A percentile compares a stretch with the other conserved stretches of the same genome.
These are phyloP conservation scores for Pyronema omphalodes DNA, from an alignment of 495 filamentous ascomycete genomes.

Conservation along the genomic window DNA sequence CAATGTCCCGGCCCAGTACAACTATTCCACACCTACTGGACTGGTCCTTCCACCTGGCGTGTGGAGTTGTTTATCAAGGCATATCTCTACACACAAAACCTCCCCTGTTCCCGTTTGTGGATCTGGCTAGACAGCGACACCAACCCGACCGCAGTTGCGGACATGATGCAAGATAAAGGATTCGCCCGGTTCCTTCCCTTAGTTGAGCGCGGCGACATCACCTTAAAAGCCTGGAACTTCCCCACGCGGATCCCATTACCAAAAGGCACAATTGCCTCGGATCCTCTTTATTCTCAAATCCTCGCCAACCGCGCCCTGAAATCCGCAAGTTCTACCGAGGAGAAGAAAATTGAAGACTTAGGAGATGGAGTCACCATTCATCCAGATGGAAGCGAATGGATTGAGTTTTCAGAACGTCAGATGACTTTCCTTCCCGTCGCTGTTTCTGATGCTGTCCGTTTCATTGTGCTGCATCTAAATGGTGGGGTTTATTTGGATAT, in stretches of 20 bases:
- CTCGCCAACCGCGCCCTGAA: constrained; percentile 6
- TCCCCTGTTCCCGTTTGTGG: constrained; percentile 35
- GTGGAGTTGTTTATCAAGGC: constrained; percentile 40
- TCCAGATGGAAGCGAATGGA: constrained; percentile 32
- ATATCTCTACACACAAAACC: constrained; percentile 39
- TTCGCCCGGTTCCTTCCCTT: constrained; percentile 36
- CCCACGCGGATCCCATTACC: constrained; percentile 36
- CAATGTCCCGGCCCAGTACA: constrained; percentile 37
- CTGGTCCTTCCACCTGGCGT: constrained; percentile 38
- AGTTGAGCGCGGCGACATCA: constrained; percentile 35
- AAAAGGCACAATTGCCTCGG: constrained; percentile 20
- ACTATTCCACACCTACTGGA: constrained; percentile 41
- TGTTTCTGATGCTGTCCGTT: constrained; percentile 33
- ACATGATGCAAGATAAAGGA: constrained; percentile 34
- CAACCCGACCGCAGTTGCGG: constrained; percentile 29
- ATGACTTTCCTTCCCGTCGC: constrained; percentile 32
- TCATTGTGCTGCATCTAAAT: constrained; percentile 37
- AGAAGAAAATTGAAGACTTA: constrained; percentile 22
- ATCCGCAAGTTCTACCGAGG: constrained; percentile 25
- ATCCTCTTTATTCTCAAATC: constrained; percentile 11
- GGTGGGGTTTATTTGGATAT: constrained; percentile 40
- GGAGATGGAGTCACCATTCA: constrained; percentile 33
- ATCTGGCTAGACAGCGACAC: constrained; percentile 37
- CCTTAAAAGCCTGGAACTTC: constrained; percentile 35
- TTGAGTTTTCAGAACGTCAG: constrained; percentile 34